phyloP scores from a whole-genome alignment of 2,329 filamentous ascomycete species.

The Elsinoe perseae region DNA sequence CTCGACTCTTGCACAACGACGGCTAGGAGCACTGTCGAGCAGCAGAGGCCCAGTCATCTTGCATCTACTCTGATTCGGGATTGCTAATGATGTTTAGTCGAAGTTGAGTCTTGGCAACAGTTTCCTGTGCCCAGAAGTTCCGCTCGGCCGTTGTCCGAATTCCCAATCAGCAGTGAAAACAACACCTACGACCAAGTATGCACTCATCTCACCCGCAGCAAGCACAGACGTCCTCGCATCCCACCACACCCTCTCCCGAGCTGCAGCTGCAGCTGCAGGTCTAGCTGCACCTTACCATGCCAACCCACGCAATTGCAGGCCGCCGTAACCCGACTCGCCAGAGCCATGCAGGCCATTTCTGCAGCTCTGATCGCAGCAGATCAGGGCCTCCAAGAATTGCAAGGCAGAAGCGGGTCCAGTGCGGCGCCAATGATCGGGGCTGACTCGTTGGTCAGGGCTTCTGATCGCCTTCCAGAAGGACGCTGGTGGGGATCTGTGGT shows the following conservation, averaged over 20 bases:
- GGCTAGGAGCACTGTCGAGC: no score
- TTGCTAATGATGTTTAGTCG: no score
- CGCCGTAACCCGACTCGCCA: background rate
- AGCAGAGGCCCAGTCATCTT: no score
- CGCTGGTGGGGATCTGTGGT: background rate
- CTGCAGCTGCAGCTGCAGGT: no score
- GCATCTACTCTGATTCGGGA: no score
- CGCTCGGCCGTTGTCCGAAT: no score
- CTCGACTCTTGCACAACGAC: no score
- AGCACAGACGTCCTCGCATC: background rate
- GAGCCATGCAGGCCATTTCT: background rate
- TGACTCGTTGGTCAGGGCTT: background rate
- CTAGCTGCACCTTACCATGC: no score
- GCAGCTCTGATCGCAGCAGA: background rate
- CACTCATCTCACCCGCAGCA: background rate
- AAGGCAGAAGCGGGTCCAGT: background rate
- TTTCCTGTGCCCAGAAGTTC: no score
- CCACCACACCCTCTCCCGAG: background rate
- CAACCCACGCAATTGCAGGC: background rate
- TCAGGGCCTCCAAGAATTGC: background rate
- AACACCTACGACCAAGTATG: background rate
- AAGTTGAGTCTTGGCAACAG: no score
- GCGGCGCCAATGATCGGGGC: background rate
- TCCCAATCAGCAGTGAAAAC: no score
- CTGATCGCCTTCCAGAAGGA: slow-evolving; percentile 1